phyloP scores from a whole-genome alignment of 371 early-diverging fungal genomes.

The Mucor saturninus region DNA sequence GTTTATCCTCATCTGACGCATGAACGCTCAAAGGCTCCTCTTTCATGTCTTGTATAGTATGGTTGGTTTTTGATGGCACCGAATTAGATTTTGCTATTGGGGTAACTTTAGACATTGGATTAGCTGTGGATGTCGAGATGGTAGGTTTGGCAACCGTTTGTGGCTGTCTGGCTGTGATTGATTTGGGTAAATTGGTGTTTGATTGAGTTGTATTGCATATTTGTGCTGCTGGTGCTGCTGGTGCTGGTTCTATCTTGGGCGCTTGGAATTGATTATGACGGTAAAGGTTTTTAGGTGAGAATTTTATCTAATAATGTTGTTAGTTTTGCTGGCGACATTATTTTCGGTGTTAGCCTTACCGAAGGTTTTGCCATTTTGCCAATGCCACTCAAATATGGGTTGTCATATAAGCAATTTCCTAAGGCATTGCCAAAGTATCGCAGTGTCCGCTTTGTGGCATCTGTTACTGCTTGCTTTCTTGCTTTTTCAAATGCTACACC shows the following conservation, averaged over 20 bases:
- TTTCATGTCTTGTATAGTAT: background rate
- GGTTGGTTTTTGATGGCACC: background rate
- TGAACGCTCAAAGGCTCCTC: background rate
- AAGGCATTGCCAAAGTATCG: constrained; percentile 93
- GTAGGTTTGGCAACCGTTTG: too few species aligned
- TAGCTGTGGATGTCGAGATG: background rate
- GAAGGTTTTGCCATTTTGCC: constrained; percentile 33
- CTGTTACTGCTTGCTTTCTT: constrained; percentile 97
- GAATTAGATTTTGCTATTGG: background rate
- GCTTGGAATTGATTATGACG: constrained; percentile 32
- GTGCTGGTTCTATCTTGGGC: constrained; percentile 1
- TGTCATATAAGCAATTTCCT: constrained; percentile 97
- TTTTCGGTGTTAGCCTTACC: constrained; percentile 23
- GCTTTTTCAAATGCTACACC: constrained; percentile 92
- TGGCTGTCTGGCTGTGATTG: too few species aligned
- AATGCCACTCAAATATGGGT: constrained; percentile 75
- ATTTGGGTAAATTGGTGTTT: too few species aligned
- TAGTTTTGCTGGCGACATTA: background rate
- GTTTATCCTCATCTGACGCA: background rate
- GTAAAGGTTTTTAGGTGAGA: constrained; percentile 28
- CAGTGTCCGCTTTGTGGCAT: constrained; percentile 94
- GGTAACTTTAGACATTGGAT: background rate
- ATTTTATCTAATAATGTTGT: constrained; percentile 23
- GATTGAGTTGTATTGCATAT: too few species aligned
- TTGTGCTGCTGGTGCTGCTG: background rate